Percentiles rank a stretch among this genome's conserved stretches.
Conservation (phyloP, 176 grass and related monocot species). For the Poa annua region DNA sequence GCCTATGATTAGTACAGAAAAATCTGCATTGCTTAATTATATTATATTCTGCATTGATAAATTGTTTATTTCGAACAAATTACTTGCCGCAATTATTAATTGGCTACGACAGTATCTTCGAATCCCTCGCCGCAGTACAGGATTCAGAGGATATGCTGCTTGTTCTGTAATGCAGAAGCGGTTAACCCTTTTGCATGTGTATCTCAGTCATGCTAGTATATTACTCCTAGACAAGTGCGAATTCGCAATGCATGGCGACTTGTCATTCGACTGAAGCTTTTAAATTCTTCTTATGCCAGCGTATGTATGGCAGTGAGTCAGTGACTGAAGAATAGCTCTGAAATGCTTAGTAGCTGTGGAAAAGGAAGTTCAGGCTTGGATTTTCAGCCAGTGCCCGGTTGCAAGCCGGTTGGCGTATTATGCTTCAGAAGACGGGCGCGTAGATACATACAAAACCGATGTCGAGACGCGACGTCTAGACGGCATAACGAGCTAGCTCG, state of each 20-base stretch:
- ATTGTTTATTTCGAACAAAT: too few relatives aligned
- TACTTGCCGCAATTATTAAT: too few relatives aligned
- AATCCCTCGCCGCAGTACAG: background rate
- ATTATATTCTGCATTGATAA: too few relatives aligned
- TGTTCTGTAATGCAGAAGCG: background rate
- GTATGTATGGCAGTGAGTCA: background rate
- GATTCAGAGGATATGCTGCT: conserved; percentile 8
- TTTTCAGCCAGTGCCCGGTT: background rate
- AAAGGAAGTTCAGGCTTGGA: conserved; percentile 18
- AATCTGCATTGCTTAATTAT: too few relatives aligned
- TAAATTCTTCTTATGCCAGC: background rate
- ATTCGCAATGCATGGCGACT: background rate
- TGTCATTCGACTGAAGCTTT: background rate
- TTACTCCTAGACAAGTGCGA: background rate
- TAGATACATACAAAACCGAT: too few relatives aligned
- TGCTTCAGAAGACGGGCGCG: background rate
- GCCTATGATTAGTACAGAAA: too few relatives aligned
- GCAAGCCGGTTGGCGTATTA: too few relatives aligned
- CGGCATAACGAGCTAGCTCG: background rate
- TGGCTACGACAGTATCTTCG: conserved; percentile 8
- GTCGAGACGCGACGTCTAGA: background rate
- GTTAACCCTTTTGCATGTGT: background rate
- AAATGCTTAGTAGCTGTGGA: background rate
- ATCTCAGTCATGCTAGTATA: background rate
- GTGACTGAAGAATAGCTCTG: background rate